Evolutionary conservation across 2,329 filamentous ascomycete genomes (phyloP).

Genomic region (Calonectria naviculata): DNA sequence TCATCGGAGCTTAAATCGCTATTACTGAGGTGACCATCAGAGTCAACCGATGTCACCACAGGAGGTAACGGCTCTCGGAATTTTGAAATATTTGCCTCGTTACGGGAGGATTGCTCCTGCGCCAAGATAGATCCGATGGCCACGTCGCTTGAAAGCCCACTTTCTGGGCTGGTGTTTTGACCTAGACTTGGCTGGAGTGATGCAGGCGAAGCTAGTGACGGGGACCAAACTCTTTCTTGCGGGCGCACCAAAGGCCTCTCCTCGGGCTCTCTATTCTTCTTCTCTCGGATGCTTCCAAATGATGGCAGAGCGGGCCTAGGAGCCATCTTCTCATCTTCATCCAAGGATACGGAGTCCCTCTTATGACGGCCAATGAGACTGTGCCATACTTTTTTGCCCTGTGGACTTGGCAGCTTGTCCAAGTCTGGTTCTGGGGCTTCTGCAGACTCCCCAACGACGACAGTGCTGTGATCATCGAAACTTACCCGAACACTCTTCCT

Average conservation of each 20-base stretch:
- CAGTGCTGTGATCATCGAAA: conserved; percentile 76
- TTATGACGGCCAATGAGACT: conserved; percentile 58
- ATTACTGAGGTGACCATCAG: conserved; percentile 72
- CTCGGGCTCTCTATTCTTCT: conserved; percentile 62
- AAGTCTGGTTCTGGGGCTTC: conserved; percentile 51
- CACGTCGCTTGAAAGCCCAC: conserved; percentile 70
- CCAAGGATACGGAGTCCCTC: conserved; percentile 57
- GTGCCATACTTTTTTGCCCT: conserved; percentile 63
- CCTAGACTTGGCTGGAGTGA: conserved; percentile 43
- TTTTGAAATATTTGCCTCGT: conserved; percentile 66
- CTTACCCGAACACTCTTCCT: conserved; percentile 81
- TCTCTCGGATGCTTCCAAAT: conserved; percentile 79
- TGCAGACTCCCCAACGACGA: conserved; percentile 63
- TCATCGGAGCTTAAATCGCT: conserved; percentile 51
- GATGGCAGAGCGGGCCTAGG: conserved; percentile 79
- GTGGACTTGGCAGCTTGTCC: conserved; percentile 46
- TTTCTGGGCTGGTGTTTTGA: conserved; percentile 15
- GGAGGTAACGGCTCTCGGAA: conserved; percentile 75
- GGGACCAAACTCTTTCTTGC: conserved; percentile 48
- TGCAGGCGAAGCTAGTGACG: conserved; percentile 16
- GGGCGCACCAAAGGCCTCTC: conserved; percentile 71
- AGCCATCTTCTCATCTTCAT: conserved; percentile 78
- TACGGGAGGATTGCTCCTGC: conserved; percentile 64
- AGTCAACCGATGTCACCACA: conserved; percentile 77
- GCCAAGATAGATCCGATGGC: conserved; percentile 66